Conservation (phyloP, 2,329 filamentous ascomycete genomes). For the Sporothrix inflata region DNA sequence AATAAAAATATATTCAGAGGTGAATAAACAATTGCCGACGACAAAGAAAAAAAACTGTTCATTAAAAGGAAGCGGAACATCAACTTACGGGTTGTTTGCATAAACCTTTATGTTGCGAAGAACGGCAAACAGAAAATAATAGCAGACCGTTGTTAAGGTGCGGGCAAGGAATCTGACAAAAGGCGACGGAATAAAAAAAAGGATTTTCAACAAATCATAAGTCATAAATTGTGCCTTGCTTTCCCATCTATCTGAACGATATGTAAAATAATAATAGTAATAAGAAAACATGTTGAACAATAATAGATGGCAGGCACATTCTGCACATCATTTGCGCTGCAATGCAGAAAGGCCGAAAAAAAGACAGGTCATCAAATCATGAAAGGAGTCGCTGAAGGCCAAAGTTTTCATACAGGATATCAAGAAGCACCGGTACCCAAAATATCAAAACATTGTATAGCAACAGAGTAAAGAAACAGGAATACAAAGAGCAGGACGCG, state of each 20-base stretch:
- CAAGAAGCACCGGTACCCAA: no score
- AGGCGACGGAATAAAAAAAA: background rate
- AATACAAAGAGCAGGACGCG: background rate
- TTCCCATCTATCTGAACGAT: slow-evolving; percentile 6
- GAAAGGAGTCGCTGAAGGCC: background rate
- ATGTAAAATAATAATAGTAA: background rate
- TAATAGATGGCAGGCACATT: background rate
- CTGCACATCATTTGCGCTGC: background rate
- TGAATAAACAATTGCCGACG: no score
- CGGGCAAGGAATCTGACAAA: no score
- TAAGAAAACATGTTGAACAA: background rate
- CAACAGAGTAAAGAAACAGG: background rate
- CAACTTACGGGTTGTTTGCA: background rate
- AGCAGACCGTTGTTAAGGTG: background rate
- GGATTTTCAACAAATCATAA: background rate
- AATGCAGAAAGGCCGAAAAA: background rate
- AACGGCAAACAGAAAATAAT: background rate
- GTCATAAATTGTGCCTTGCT: background rate
- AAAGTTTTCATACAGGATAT: background rate
- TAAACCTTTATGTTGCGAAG: background rate
- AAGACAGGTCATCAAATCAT: slow-evolving; percentile 4
- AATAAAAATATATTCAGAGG: background rate
- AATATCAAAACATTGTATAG: no score
- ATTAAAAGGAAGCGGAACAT: background rate
- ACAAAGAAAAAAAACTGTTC: no score